Evolutionary conservation across 2,329 filamentous ascomycete species (phyloP), one percentile per base, ranked within the genome.

Genomic region (Colletotrichum agaves): DNA sequence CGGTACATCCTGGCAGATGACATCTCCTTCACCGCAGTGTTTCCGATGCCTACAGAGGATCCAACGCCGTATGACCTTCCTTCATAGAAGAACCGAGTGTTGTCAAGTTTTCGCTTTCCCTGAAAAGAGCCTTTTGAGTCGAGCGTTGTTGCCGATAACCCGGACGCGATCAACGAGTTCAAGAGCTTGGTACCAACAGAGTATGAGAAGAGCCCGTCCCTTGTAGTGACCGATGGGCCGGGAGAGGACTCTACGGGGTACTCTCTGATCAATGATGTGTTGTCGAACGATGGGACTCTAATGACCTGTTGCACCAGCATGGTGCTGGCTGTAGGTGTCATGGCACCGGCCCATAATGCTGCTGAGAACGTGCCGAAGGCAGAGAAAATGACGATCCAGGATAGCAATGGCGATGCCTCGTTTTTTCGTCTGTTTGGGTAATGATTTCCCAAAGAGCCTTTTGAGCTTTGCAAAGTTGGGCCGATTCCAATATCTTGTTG

Each of bases 41-140:
- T 69, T 7, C 62, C 61, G 10, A 75, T 57, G 4, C 74, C 74
- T n/a, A 72, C 69, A 3, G 73, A 68, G n/a, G 74, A 55, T 7
- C 75, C 74, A 4, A 73, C 56, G 4, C 74, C 74, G 12, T 74
- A 76, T 0, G 74, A 76, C 4, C 74, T 70, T 2, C 74, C 74
- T n/a, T 71, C 35, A 57, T 76, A 76, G 23, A 47, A 62, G 64
- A 67, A 76, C 15, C 70, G 67, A 3, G 74, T 71, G 41, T 72
- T 73, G 49, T 76, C 74, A 2, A 73, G 55, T 44, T 76, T 76
- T 10, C 70, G 58, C 23, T 76, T 74, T 2, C 39, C 55, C n/a
- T 69, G 62, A 1, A 64, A 53, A 2, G 56, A 63, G 17, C 67
- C 69, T 21, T 73, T 70, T 5, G 68, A 55, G 0, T n/a, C n/a